Conservation (phyloP, 2,329 filamentous ascomycete species). For the Aspergillus brunneoviolaceus region DNA sequence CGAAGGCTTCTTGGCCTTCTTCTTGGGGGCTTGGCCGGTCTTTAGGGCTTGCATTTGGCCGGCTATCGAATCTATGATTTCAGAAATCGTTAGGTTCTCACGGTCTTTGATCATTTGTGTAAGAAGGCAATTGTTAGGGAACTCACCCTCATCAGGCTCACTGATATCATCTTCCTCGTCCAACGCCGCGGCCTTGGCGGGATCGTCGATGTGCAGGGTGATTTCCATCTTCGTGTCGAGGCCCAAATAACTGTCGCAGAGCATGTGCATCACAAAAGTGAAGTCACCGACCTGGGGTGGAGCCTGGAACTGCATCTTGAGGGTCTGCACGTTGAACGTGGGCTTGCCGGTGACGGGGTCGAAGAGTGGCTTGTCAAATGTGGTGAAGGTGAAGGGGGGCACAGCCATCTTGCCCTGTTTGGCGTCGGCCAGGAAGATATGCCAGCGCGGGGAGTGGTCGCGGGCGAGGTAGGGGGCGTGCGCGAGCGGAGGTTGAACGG, state of each 20-base stretch:
- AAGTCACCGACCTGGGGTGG: slow-evolving; percentile 90
- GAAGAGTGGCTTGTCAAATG: slow-evolving; percentile 87
- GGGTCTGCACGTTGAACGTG: slow-evolving; percentile 90
- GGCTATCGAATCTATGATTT: slow-evolving; percentile 71
- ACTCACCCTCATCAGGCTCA: slow-evolving; percentile 94
- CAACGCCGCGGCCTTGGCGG: slow-evolving; percentile 77
- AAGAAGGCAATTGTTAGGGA: neutral
- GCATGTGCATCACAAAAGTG: slow-evolving; percentile 88
- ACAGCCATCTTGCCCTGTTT: slow-evolving; percentile 96
- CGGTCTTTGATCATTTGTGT: slow-evolving; percentile 1
- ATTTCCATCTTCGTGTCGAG: slow-evolving; percentile 92
- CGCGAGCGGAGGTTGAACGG: slow-evolving; percentile 77
- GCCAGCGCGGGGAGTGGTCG: slow-evolving; percentile 87
- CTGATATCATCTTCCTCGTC: slow-evolving; percentile 91
- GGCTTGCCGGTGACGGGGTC: slow-evolving; percentile 71
- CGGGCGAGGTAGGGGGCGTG: slow-evolving; percentile 88
- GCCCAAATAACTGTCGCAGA: slow-evolving; percentile 93
- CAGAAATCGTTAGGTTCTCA: slow-evolving; percentile 13
- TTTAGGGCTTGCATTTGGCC: slow-evolving; percentile 89
- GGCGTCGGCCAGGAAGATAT: slow-evolving; percentile 89
- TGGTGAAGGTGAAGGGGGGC: slow-evolving; percentile 90
- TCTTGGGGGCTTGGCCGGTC: slow-evolving; percentile 61
- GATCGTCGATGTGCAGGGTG: slow-evolving; percentile 83
- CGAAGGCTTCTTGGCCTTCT: slow-evolving; percentile 54
- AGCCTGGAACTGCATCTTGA: slow-evolving; percentile 96